phyloP scores from a whole-genome alignment of 345 rosid genomes.

The Citrus unshiu region DNA sequence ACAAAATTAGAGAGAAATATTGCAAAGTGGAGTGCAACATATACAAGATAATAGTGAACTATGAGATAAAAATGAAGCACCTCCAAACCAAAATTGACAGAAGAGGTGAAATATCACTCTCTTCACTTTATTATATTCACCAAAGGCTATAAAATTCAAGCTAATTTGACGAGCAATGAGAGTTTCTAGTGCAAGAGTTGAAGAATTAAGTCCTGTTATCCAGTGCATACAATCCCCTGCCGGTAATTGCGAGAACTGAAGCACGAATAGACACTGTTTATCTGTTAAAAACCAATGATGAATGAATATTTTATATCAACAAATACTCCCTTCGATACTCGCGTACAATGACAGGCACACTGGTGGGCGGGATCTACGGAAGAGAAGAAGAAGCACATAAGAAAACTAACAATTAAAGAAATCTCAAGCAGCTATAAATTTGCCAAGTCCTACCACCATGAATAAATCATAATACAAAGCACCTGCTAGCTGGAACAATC shows the following conservation, averaged over 20 bases:
- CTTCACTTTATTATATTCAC: neutral
- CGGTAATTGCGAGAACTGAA: neutral
- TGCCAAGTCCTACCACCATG: neutral
- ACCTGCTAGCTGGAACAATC: neutral
- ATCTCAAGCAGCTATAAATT: neutral
- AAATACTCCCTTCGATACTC: conserved; percentile 58
- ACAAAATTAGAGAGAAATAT: too few species aligned
- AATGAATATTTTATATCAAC: conserved; percentile 31
- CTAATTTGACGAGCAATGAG: neutral
- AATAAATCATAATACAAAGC: neutral
- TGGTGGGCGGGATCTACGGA: conserved; percentile 67
- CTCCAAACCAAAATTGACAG: conserved; percentile 23
- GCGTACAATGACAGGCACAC: conserved; percentile 75
- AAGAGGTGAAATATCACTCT: conserved; percentile 10
- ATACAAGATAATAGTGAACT: neutral
- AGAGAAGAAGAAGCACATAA: neutral
- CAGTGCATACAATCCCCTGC: neutral
- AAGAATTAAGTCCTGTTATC: neutral
- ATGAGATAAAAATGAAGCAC: conserved; percentile 5
- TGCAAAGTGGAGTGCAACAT: neutral
- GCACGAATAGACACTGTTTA: neutral
- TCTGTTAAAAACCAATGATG: neutral
- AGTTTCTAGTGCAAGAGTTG: neutral
- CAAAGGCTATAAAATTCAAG: neutral
- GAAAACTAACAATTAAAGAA: neutral